Conservation (phyloP, 1,284 basidiomycete species). For the Cryptococcus depauperatus region DNA sequence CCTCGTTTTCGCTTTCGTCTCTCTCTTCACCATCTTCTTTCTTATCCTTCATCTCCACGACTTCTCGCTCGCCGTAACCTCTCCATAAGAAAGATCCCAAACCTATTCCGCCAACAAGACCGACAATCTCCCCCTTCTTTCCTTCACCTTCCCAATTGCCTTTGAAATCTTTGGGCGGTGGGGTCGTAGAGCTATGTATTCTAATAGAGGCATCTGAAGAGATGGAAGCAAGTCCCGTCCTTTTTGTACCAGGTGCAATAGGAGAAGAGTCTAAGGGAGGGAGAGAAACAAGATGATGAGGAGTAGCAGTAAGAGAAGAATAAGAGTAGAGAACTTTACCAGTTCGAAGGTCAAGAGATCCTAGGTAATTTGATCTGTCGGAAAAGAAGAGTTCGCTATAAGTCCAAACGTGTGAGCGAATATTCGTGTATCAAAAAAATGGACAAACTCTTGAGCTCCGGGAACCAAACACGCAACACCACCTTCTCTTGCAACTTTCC, state of each 20-base stretch:
- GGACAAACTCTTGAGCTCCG: conserved; percentile 60
- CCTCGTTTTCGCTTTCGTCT: conserved; percentile 27
- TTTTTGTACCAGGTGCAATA: neutral
- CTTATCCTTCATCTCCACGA: conserved; percentile 48
- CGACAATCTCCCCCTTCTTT: conserved; percentile 57
- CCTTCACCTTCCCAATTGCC: conserved; percentile 52
- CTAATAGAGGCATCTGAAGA: conserved; percentile 50
- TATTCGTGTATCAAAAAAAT: neutral
- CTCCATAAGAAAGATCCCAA: conserved; percentile 52
- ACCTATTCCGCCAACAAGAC: conserved; percentile 61
- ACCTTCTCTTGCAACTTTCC: conserved; percentile 48
- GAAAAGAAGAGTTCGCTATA: conserved; percentile 66
- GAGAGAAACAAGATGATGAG: conserved; percentile 32
- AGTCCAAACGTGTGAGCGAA: neutral
- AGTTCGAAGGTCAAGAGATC: conserved; percentile 64
- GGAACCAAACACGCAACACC: conserved; percentile 58
- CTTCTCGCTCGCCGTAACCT: conserved; percentile 24
- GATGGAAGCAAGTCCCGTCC: conserved; percentile 31
- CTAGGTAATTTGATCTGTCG: conserved; percentile 62
- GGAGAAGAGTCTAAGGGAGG: conserved; percentile 6
- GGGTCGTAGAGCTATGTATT: conserved; percentile 60
- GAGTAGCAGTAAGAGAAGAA: conserved; percentile 41
- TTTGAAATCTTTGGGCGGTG: conserved; percentile 49
- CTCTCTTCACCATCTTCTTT: conserved; percentile 27
- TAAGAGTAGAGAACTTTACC: conserved; percentile 65